These are phyloP conservation scores for Sporothrix brasiliensis DNA, from an alignment of 2,329 filamentous ascomycete species.

Conservation along the genomic window DNA sequence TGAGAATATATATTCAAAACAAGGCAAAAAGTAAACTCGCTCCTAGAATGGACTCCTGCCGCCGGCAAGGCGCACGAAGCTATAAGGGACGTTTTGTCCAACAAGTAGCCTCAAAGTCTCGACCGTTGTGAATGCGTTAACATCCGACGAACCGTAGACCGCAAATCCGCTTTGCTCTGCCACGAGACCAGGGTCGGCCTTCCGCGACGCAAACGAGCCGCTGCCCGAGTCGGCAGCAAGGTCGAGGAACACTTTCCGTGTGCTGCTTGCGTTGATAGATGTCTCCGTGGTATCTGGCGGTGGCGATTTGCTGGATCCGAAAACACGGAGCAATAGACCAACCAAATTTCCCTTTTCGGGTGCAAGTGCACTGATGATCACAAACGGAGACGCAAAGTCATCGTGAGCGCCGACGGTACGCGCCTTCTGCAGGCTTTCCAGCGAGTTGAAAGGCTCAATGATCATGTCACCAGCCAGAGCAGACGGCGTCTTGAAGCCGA, in stretches of 20 bases:
- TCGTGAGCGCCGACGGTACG: constrained; percentile 48
- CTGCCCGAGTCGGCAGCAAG: constrained; percentile 59
- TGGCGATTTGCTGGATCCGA: constrained; percentile 52
- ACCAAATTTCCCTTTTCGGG: constrained; percentile 79
- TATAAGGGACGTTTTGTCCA: constrained; percentile 84
- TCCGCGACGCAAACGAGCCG: constrained; percentile 52
- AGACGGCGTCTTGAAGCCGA: constrained; percentile 71
- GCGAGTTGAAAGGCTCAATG: constrained; percentile 77
- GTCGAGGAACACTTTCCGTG: constrained; percentile 76
- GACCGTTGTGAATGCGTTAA: constrained; percentile 81
- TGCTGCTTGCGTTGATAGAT: constrained; percentile 43
- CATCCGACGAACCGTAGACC: constrained; percentile 76
- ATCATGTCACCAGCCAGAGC: constrained; percentile 66
- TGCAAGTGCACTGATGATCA: constrained; percentile 77
- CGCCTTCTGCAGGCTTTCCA: constrained; percentile 63
- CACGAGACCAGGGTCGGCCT: constrained; percentile 67
- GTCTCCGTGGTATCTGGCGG: constrained; percentile 40
- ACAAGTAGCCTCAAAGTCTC: constrained; percentile 77
- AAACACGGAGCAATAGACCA: constrained; percentile 75
- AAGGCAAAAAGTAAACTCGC: background rate
- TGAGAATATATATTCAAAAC: background rate
- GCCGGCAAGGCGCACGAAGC: constrained; percentile 76
- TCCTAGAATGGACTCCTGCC: constrained; percentile 53
- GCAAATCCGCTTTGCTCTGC: constrained; percentile 77
- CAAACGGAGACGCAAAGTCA: constrained; percentile 67